phyloP scores from a whole-genome alignment of 1,139 yeast genomes.

The Hemisphaericaspora subhashii region DNA sequence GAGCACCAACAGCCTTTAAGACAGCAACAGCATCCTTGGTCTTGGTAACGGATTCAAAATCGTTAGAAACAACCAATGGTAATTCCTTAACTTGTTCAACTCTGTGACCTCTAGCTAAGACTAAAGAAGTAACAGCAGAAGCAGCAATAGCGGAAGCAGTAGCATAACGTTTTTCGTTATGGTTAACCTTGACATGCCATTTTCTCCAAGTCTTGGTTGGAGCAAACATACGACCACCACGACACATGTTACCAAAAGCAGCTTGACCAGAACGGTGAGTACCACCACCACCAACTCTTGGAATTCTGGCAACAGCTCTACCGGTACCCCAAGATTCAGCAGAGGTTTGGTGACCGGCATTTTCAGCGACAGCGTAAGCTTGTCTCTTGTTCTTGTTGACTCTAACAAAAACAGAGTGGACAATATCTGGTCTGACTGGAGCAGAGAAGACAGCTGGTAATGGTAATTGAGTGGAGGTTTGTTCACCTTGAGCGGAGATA shows the following conservation, averaged over 20 bases:
- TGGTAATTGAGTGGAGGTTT: slow-evolving; percentile 81
- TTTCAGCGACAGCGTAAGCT: slow-evolving; percentile 98
- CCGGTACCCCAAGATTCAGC: slow-evolving; percentile 99
- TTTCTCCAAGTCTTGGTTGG: slow-evolving; percentile 99
- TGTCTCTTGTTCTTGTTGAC: slow-evolving; percentile 99
- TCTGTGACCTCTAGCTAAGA: slow-evolving; percentile 99
- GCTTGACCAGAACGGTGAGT: slow-evolving; percentile 99
- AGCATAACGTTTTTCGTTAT: slow-evolving; percentile 99
- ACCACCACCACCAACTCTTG: slow-evolving; percentile 99
- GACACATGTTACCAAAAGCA: slow-evolving; percentile 99
- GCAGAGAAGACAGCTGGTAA: slow-evolving; percentile 99
- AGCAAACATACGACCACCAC: slow-evolving; percentile 99
- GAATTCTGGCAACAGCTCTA: slow-evolving; percentile 99
- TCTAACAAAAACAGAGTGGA: slow-evolving; percentile 97
- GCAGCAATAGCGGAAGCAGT: slow-evolving; percentile 99
- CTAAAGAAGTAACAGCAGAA: slow-evolving; percentile 96
- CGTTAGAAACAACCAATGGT: slow-evolving; percentile 96
- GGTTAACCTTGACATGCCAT: slow-evolving; percentile 99
- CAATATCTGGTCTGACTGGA: slow-evolving; percentile 99
- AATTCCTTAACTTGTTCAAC: slow-evolving; percentile 98
- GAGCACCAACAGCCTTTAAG: slow-evolving; percentile 98
- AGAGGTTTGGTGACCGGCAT: slow-evolving; percentile 99
- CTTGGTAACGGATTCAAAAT: slow-evolving; percentile 89
- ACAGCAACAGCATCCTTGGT: slow-evolving; percentile 99
- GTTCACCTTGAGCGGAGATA: slow-evolving; percentile 84